Conservation (phyloP, 2,329 filamentous ascomycete genomes). For the Huntiella decipiens region DNA sequence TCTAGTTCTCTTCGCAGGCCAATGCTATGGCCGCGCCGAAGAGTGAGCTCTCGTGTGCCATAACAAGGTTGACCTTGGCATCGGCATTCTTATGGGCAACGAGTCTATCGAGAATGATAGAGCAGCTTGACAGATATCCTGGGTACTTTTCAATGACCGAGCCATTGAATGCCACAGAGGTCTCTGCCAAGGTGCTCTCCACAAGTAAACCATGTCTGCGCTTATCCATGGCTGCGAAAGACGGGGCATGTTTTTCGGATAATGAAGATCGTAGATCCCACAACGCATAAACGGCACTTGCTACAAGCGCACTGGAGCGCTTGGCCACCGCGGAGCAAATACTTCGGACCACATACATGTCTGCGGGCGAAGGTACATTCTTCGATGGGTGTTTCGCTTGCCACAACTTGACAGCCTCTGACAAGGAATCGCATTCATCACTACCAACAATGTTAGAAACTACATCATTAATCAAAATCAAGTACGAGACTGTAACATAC, state of each 20-base stretch:
- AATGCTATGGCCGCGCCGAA: slow-evolving; percentile 57
- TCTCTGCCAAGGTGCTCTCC: slow-evolving; percentile 28
- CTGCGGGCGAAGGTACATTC: slow-evolving; percentile 19
- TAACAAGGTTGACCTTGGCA: slow-evolving; percentile 38
- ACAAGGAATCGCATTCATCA: background rate
- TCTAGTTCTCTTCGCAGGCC: slow-evolving; percentile 17
- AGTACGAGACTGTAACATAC: slow-evolving; percentile 21
- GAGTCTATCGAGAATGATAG: slow-evolving; percentile 43
- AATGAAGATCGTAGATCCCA: slow-evolving; percentile 35
- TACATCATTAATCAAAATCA: background rate
- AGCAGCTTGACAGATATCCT: slow-evolving; percentile 40
- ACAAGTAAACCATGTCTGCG: slow-evolving; percentile 28
- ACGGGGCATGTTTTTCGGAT: slow-evolving; percentile 22
- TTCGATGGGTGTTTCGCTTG: slow-evolving; percentile 22
- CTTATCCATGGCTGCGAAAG: slow-evolving; percentile 14
- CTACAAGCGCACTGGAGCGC: slow-evolving; percentile 40
- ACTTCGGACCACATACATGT: slow-evolving; percentile 32
- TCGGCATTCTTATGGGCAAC: slow-evolving; percentile 23
- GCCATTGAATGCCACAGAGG: slow-evolving; percentile 58
- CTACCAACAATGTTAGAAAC: slow-evolving; percentile 1
- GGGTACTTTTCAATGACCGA: slow-evolving; percentile 67
- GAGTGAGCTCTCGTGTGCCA: slow-evolving; percentile 55
- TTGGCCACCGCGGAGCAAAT: slow-evolving; percentile 36
- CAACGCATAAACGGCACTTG: slow-evolving; percentile 37
- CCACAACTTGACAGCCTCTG: background rate